Evolutionary conservation across 2,329 filamentous ascomycete genomes (phyloP).

Genomic region (Lasiodiplodia citricola): DNA sequence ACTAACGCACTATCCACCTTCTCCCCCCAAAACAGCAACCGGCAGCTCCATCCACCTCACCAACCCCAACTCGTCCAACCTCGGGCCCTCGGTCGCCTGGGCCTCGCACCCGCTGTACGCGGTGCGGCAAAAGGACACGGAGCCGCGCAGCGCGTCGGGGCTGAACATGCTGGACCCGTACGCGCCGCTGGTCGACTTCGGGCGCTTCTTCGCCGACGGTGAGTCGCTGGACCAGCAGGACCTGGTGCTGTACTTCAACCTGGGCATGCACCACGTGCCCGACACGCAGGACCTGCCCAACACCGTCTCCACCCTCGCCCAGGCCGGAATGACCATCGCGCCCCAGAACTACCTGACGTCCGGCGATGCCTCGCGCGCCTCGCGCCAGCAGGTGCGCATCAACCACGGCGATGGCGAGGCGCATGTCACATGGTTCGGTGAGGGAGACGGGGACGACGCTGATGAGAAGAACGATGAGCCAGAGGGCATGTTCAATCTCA

Average conservation of each 20-base stretch:
- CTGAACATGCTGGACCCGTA: conserved; percentile 53
- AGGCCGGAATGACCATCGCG: conserved; percentile 50
- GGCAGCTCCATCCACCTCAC: conserved; percentile 47
- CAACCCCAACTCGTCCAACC: conserved; percentile 54
- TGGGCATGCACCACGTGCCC: conserved; percentile 59
- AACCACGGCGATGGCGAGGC: conserved; percentile 40
- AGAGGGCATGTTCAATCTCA: not conserved
- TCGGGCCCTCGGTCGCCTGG: conserved; percentile 55
- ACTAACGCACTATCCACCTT: not conserved
- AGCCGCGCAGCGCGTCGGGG: conserved; percentile 54
- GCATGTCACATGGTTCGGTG: conserved; percentile 40
- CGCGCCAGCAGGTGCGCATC: conserved; percentile 48
- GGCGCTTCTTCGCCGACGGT: conserved; percentile 52
- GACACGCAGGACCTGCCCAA: conserved; percentile 53
- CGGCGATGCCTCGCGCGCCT: conserved; percentile 43
- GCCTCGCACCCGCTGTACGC: conserved; percentile 59
- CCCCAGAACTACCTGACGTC: conserved; percentile 50
- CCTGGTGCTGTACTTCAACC: conserved; percentile 56
- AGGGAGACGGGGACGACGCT: not conserved
- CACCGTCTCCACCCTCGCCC: conserved; percentile 57
- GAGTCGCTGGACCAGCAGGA: conserved; percentile 51
- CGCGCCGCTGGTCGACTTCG: conserved; percentile 59
- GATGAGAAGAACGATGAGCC: not conserved
- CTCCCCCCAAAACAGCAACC: not conserved
- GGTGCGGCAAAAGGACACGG: conserved; percentile 58